phyloP scores from a whole-genome alignment of 1,284 basidiomycete species.

The Taiwanofungus camphoratus region DNA sequence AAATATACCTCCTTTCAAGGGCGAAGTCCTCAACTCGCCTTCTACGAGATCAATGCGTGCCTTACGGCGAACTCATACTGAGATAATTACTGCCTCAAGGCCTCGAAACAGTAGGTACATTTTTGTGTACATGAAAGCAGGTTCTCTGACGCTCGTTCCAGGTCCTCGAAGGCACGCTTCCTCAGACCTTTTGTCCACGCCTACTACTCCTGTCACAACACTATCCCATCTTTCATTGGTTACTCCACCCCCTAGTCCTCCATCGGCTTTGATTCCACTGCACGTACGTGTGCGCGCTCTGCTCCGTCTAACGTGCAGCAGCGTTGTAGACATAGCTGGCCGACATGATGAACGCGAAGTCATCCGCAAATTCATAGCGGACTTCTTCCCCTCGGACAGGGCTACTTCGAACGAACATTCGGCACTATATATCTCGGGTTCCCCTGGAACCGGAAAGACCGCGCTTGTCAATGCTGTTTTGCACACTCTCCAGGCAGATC shows the following conservation, averaged over 20 bases:
- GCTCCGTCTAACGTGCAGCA: conserved; percentile 63
- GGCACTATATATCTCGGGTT: conserved; percentile 71
- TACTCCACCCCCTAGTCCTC: conserved; percentile 23
- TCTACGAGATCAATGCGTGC: conserved; percentile 35
- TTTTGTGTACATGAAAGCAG: conserved; percentile 5
- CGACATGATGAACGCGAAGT: conserved; percentile 53
- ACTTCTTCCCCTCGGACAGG: conserved; percentile 35
- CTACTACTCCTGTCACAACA: conserved; percentile 31
- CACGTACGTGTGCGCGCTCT: conserved; percentile 61
- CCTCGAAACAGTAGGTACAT: conserved; percentile 20
- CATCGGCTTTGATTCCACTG: conserved; percentile 44
- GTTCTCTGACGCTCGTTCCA: conserved; percentile 13
- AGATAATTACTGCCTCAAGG: conserved; percentile 37
- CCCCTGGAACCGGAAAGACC: conserved; percentile 80
- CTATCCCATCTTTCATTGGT: not conserved
- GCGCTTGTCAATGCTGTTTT: conserved; percentile 68
- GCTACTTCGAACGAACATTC: conserved; percentile 28
- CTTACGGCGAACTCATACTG: conserved; percentile 45
- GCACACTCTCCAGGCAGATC: conserved; percentile 29
- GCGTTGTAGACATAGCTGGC: conserved; percentile 48
- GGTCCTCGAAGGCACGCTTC: conserved; percentile 43
- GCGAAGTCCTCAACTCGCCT: conserved; percentile 32
- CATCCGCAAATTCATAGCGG: conserved; percentile 52
- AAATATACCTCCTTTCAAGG: conserved; percentile 58
- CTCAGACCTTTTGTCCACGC: conserved; percentile 28